Evolutionary conservation across 1,139 yeast species (phyloP).

Genomic region (Kodamaea derodonti): DNA sequence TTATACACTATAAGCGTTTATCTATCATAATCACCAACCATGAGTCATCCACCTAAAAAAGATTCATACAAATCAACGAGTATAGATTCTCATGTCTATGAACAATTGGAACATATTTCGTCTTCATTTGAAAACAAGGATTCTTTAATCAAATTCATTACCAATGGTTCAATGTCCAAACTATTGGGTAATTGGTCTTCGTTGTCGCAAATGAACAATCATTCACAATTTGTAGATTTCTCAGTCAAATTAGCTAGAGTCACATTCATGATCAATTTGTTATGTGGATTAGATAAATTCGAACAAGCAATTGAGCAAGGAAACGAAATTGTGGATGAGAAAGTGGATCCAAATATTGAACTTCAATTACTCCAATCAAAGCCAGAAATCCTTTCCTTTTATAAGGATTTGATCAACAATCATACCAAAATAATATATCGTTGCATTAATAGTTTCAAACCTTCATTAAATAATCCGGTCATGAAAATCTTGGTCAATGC

Average conservation of each 20-base stretch:
- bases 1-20: too few species aligned
- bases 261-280: constrained; percentile 16
- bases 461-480: constrained; percentile 59
- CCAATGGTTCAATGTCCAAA: constrained; percentile 17
- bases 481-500: constrained; percentile 53
- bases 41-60: neutral
- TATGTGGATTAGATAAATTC: constrained; percentile 12
- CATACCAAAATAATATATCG: constrained; percentile 66
- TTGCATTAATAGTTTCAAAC: constrained; percentile 56
- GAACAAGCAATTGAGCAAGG: constrained; percentile 2
- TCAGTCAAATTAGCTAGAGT: constrained; percentile 32
- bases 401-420: constrained; percentile 50
- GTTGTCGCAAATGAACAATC: constrained; percentile 61
- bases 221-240: constrained; percentile 41
- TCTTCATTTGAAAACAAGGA: constrained; percentile 7
- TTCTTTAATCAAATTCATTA: constrained; percentile 14
- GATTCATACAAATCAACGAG: constrained; percentile 2
- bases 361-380: constrained; percentile 13
- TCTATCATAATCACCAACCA: too few species aligned
- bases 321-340: constrained; percentile 1
- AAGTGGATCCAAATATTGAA: constrained; percentile 7
- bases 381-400: constrained; percentile 29
- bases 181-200: constrained; percentile 51
- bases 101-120: constrained; percentile 13
- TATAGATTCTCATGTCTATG: constrained; percentile 10